phyloP scores from a whole-genome alignment of 1,284 basidiomycete species.

The Lentinula novae-zelandiae region DNA sequence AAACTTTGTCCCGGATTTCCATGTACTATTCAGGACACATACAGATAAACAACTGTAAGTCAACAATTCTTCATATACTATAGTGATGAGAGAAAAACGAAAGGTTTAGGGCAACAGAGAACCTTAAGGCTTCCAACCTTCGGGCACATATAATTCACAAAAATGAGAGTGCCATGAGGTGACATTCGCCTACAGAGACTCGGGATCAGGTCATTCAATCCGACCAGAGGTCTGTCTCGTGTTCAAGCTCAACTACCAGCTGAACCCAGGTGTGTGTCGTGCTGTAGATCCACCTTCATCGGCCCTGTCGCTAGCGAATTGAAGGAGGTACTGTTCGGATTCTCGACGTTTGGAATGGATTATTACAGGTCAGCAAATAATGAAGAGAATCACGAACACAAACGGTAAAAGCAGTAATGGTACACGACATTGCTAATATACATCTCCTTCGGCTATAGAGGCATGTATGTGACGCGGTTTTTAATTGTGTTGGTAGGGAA shows the following conservation, averaged over 20 bases:
- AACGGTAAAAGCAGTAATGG: neutral
- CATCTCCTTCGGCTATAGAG: neutral
- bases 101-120: neutral
- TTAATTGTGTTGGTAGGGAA: neutral
- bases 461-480: neutral
- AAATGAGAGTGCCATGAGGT: neutral
- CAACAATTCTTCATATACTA: neutral
- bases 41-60: neutral
- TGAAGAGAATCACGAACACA: neutral
- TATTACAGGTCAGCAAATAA: neutral
- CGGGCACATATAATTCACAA: neutral
- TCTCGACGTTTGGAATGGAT: neutral
- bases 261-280: neutral
- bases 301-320: neutral
- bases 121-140: too few relatives aligned
- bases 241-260: neutral
- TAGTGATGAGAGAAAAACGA: neutral
- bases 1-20: neutral
- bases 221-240: neutral
- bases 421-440: neutral
- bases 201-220: neutral
- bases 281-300: constrained; percentile 1
- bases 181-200: neutral
- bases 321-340: neutral
- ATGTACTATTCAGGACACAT: neutral